Conservation (phyloP, 768 basidiomycete species). For the Leccinum boreale region DNA sequence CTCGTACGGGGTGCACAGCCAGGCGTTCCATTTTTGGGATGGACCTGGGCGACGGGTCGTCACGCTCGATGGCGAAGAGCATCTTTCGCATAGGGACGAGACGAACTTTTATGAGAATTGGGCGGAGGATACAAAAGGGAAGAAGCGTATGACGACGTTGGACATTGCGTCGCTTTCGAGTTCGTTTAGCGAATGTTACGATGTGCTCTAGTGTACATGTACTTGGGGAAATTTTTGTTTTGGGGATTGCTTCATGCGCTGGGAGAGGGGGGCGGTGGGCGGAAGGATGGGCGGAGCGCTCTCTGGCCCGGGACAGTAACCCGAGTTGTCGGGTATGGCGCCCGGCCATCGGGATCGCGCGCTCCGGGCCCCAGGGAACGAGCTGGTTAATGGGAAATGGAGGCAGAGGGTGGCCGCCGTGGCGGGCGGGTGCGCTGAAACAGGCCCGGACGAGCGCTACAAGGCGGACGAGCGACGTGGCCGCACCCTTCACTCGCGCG, state of each 20-base stretch:
- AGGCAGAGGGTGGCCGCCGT: too few relatives aligned
- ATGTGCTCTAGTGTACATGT: neutral
- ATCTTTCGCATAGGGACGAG: slow-evolving; percentile 48
- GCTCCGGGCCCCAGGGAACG: too few relatives aligned
- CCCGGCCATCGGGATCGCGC: too few relatives aligned
- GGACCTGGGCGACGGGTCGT: slow-evolving; percentile 65
- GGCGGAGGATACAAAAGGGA: slow-evolving; percentile 70
- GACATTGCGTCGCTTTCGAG: slow-evolving; percentile 27
- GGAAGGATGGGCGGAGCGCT: too few relatives aligned
- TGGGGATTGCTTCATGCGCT: neutral
- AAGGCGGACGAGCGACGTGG: too few relatives aligned
- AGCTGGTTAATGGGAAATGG: too few relatives aligned
- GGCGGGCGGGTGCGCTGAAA: too few relatives aligned
- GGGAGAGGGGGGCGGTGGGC: too few relatives aligned
- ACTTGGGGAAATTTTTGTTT: neutral
- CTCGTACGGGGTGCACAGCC: slow-evolving; percentile 85
- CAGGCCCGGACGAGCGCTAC: too few relatives aligned
- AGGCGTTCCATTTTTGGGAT: slow-evolving; percentile 92
- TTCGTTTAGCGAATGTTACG: neutral
- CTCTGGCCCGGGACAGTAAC: too few relatives aligned
- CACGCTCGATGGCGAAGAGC: slow-evolving; percentile 32
- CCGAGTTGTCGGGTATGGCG: too few relatives aligned
- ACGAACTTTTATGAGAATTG: slow-evolving; percentile 90
- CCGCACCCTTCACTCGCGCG: too few relatives aligned
- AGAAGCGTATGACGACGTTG: slow-evolving; percentile 39